Evolutionary conservation across 768 basidiomycete species (phyloP).

Genomic region (Neoboletus subvelutipes): DNA sequence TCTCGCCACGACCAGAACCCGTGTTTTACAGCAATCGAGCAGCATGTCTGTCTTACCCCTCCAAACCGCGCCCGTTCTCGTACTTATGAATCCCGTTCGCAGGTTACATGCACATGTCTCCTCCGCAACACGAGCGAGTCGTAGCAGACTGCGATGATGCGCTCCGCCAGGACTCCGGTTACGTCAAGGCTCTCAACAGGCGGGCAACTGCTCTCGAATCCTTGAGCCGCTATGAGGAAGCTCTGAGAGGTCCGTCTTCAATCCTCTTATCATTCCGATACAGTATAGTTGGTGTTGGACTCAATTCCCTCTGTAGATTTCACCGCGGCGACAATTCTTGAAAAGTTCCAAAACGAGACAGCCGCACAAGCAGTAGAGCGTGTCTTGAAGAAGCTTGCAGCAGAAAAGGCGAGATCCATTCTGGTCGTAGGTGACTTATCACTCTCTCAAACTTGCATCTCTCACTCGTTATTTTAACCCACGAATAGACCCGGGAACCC

Average conservation of each 20-base stretch:
- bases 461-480: background rate
- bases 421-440: slow-evolving; percentile 48
- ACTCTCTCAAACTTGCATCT: background rate
- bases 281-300: background rate
- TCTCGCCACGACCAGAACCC: slow-evolving; percentile 78
- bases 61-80: background rate
- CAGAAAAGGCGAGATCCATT: slow-evolving; percentile 70
- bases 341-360: slow-evolving; percentile 82
- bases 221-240: slow-evolving; percentile 69
- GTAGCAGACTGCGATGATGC: slow-evolving; percentile 89
- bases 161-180: slow-evolving; percentile 75
- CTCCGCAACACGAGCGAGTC: slow-evolving; percentile 79
- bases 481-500: slow-evolving; percentile 59
- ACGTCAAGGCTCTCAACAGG: slow-evolving; percentile 90
- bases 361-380: slow-evolving; percentile 85
- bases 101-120: slow-evolving; percentile 92
- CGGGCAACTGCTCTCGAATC: slow-evolving; percentile 84
- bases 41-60: slow-evolving; percentile 63
- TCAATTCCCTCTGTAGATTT: slow-evolving; percentile 56
- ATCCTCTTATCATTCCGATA: background rate
- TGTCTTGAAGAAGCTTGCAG: slow-evolving; percentile 82
- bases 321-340: slow-evolving; percentile 94
- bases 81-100: slow-evolving; percentile 1
- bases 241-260: slow-evolving; percentile 65
- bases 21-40: slow-evolving; percentile 98